Percentiles rank a stretch among this genome's conserved stretches.
Evolutionary conservation across 805 yeast genomes (phyloP).

Genomic region (Ogataea neopini): DNA sequence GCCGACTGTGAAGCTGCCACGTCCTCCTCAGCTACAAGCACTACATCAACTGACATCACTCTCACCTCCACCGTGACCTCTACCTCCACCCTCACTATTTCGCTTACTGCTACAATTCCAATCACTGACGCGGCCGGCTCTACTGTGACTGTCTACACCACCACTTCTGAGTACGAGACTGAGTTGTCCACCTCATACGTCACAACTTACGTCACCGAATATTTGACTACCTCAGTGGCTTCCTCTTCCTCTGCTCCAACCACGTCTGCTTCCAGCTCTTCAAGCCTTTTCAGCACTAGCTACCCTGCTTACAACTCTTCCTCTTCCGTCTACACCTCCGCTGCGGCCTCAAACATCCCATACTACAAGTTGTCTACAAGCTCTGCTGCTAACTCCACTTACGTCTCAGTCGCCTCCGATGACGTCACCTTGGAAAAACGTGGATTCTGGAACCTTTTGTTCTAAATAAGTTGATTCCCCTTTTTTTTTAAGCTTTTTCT

Average conservation of each 20-base stretch:
- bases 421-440: slow-evolving; percentile 17
- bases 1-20: slow-evolving; percentile 11
- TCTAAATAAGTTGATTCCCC: slow-evolving; percentile 7
- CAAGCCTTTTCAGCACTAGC: slow-evolving; percentile 14
- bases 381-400: slow-evolving; percentile 13
- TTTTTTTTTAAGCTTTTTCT: not conserved
- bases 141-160: slow-evolving; percentile 29
- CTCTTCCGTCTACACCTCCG: slow-evolving; percentile 8
- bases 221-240: slow-evolving; percentile 14
- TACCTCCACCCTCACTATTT: slow-evolving; percentile 30
- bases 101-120: slow-evolving; percentile 35
- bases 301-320: slow-evolving; percentile 6
- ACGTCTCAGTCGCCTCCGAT: slow-evolving; percentile 16
- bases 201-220: slow-evolving; percentile 18
- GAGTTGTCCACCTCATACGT: slow-evolving; percentile 19
- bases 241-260: slow-evolving; percentile 12
- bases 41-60: slow-evolving; percentile 18
- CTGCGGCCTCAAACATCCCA: slow-evolving; percentile 14
- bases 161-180: slow-evolving; percentile 33
- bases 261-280: slow-evolving; percentile 2
- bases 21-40: slow-evolving; percentile 7
- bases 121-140: slow-evolving; percentile 34
- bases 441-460: slow-evolving; percentile 24
- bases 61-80: slow-evolving; percentile 21
- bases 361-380: slow-evolving; percentile 14